These are phyloP conservation scores for Trypethelium eluteriae DNA, from an alignment of 495 filamentous ascomycete species.

Conservation along the genomic window DNA sequence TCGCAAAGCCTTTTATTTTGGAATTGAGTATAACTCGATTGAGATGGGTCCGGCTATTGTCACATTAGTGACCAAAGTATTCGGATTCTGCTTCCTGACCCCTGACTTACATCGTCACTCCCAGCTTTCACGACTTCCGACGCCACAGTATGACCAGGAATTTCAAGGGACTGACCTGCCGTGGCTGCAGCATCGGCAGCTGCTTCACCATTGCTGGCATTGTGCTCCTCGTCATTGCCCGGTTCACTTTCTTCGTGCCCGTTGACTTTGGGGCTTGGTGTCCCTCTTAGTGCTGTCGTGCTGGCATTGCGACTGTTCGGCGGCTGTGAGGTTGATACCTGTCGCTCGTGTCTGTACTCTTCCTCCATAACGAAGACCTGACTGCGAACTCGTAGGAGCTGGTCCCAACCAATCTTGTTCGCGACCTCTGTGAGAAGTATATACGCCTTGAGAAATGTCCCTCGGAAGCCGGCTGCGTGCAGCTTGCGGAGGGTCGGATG, in stretches of 20 bases:
- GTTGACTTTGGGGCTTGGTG: slow-evolving; percentile 55
- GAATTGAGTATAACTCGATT: slow-evolving; percentile 57
- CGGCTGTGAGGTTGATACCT: slow-evolving; percentile 47
- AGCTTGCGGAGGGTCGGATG: slow-evolving; percentile 81
- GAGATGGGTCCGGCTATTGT: slow-evolving; percentile 35
- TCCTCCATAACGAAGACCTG: slow-evolving; percentile 99
- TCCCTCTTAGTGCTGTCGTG: slow-evolving; percentile 63
- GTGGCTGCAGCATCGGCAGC: slow-evolving; percentile 27
- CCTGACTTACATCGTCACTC: slow-evolving; percentile 49
- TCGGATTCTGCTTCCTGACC: neutral
- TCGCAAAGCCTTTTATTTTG: slow-evolving; percentile 96
- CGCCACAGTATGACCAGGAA: slow-evolving; percentile 72
- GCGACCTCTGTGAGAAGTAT: slow-evolving; percentile 89
- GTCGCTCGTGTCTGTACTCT: slow-evolving; percentile 87
- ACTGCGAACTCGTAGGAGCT: slow-evolving; percentile 83
- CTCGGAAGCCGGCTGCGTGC: slow-evolving; percentile 79
- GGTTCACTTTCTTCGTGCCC: slow-evolving; percentile 47
- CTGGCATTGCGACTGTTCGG: slow-evolving; percentile 59
- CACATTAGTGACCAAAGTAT: neutral
- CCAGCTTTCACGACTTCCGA: slow-evolving; percentile 75
- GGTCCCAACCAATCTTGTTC: slow-evolving; percentile 93
- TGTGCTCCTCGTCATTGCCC: slow-evolving; percentile 17
- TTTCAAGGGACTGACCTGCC: slow-evolving; percentile 53
- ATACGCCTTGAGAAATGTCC: slow-evolving; percentile 93
- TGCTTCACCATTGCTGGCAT: slow-evolving; percentile 28